Evolutionary conservation across 2,329 filamentous ascomycete species (phyloP).

Genomic region (Diaporthe batatas): DNA sequence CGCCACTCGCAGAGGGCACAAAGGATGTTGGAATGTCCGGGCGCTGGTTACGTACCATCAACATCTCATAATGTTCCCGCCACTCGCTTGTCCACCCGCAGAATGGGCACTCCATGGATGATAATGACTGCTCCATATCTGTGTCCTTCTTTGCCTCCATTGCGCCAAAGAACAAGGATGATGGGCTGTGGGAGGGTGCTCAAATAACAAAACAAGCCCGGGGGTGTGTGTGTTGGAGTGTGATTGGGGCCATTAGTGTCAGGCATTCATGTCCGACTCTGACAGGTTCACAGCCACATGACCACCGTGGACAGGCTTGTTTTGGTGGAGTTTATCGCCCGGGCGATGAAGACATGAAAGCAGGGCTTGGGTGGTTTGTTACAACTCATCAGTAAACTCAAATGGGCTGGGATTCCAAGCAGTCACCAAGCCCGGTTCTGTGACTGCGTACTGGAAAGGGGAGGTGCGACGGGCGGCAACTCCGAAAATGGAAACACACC

Average conservation of each 20-base stretch:
- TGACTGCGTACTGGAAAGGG: neutral
- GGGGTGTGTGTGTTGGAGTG: neutral
- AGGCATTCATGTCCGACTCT: conserved; percentile 33
- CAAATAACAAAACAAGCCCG: neutral
- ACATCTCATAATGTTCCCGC: conserved; percentile 52
- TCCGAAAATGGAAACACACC: conserved; percentile 38
- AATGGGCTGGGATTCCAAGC: conserved; percentile 5
- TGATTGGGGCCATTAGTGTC: conserved; percentile 38
- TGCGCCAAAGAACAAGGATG: neutral
- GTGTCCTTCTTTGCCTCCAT: neutral
- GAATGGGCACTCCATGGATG: conserved; percentile 52
- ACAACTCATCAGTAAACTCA: neutral
- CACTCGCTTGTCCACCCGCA: conserved; percentile 50
- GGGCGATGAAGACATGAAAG: neutral
- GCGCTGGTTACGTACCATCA: conserved; percentile 49
- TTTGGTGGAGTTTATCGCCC: neutral
- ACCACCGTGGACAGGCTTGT: neutral
- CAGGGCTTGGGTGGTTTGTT: neutral
- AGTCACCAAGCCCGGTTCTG: neutral
- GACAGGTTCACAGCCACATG: conserved; percentile 25
- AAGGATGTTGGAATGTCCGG: conserved; percentile 15
- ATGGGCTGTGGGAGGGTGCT: conserved; percentile 2
- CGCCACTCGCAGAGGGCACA: conserved; percentile 2
- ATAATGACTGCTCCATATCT: conserved; percentile 5
- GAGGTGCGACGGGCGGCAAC: conserved; percentile 5